These are phyloP conservation scores for Fusarium agapanthi DNA, from an alignment of 2,329 filamentous ascomycete genomes.

Conservation along the genomic window DNA sequence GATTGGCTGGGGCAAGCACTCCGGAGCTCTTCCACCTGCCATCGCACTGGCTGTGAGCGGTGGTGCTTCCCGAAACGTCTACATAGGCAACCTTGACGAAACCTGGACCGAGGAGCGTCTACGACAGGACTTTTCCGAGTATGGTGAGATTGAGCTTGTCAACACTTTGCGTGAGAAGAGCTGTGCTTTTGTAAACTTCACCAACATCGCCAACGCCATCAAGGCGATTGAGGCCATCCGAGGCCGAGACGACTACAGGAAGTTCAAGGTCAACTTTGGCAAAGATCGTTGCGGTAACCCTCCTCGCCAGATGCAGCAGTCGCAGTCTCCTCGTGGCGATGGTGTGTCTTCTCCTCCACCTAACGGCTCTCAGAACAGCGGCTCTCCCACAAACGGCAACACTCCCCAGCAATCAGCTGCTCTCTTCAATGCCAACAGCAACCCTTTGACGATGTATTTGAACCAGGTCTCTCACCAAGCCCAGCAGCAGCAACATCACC, in stretches of 20 bases:
- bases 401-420: conserved; percentile 73
- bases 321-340: conserved; percentile 73
- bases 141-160: conserved; percentile 96
- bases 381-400: conserved; percentile 62
- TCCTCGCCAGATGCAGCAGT: conserved; percentile 81
- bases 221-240: conserved; percentile 98
- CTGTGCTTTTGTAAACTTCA: conserved; percentile 99
- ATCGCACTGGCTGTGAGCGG: conserved; percentile 96
- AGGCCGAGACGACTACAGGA: conserved; percentile 93
- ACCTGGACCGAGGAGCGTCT: conserved; percentile 96
- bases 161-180: conserved; percentile 98
- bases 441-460: conserved; percentile 92
- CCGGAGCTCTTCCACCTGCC: conserved; percentile 91
- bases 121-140: conserved; percentile 96
- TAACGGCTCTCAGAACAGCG: conserved; percentile 69
- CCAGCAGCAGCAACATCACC: conserved; percentile 78
- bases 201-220: conserved; percentile 99
- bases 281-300: conserved; percentile 98
- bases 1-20: conserved; percentile 99
- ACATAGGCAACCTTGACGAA: conserved; percentile 97
- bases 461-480: conserved; percentile 80
- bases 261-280: conserved; percentile 99
- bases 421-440: conserved; percentile 83
- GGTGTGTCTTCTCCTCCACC: conserved; percentile 65
- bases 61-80: conserved; percentile 97